Evolutionary conservation across 768 basidiomycete genomes (phyloP).

Genomic region (Phanerochaete sordida): DNA sequence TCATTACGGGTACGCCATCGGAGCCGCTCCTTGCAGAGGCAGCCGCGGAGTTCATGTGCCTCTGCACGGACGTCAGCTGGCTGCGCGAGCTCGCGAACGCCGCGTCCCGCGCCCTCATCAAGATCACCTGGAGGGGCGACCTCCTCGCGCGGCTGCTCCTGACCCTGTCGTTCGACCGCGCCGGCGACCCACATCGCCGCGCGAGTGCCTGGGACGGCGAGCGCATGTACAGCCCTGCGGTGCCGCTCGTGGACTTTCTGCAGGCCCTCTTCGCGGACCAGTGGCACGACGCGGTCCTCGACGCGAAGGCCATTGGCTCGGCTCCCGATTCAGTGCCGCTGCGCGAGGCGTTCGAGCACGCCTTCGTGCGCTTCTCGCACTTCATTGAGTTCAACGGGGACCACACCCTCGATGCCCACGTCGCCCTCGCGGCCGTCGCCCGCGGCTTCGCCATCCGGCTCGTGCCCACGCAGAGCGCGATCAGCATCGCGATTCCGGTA

Average conservation of each 20-base stretch:
- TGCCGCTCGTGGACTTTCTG: constrained; percentile 20
- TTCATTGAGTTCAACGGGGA: constrained; percentile 24
- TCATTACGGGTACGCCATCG: constrained; percentile 29
- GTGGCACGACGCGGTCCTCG: constrained; percentile 14
- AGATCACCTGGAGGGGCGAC: constrained; percentile 21
- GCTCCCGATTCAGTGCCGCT: constrained; percentile 13
- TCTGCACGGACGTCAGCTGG: neutral
- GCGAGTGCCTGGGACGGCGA: neutral
- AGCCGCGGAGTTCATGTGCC: constrained; percentile 12
- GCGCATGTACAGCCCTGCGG: constrained; percentile 21
- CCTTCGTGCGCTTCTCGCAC: constrained; percentile 30
- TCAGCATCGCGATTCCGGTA: constrained; percentile 27
- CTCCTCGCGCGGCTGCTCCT: constrained; percentile 23
- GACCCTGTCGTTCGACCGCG: constrained; percentile 22
- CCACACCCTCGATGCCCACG: constrained; percentile 13
- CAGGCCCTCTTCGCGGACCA: constrained; percentile 16
- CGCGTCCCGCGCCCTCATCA: constrained; percentile 11
- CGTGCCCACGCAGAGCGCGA: constrained; percentile 6
- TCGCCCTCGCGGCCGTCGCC: constrained; percentile 20
- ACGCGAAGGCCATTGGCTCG: too few species aligned
- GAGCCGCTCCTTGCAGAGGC: constrained; percentile 35
- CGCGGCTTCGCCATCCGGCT: constrained; percentile 26
- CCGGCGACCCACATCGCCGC: constrained; percentile 1
- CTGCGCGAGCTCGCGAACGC: constrained; percentile 4
- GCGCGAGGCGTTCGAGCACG: constrained; percentile 21